These are phyloP conservation scores for Fusarium guadeloupense DNA, from an alignment of 2,329 filamentous ascomycete genomes.

Conservation along the genomic window DNA sequence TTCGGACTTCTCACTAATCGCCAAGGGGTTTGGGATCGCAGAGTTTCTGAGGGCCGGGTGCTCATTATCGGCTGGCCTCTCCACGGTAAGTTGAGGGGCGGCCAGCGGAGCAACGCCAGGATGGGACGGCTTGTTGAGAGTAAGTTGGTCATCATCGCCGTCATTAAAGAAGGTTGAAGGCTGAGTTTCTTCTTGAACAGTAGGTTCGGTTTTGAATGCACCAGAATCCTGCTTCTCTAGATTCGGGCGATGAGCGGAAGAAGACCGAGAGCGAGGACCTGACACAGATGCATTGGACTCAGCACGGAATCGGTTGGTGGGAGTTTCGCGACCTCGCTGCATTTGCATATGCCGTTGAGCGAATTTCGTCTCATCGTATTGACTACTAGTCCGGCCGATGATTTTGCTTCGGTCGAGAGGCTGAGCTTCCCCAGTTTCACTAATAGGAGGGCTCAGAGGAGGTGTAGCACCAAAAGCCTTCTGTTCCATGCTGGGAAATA, in stretches of 20 bases:
- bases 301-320: constrained; percentile 56
- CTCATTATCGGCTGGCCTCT: constrained; percentile 62
- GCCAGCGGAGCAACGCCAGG: constrained; percentile 42
- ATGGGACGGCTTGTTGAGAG: constrained; percentile 15
- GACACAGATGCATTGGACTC: constrained; percentile 56
- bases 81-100: constrained; percentile 51
- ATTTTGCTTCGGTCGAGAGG: constrained; percentile 83
- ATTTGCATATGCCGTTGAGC: constrained; percentile 83
- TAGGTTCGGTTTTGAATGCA: constrained; percentile 43
- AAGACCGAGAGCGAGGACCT: constrained; percentile 57
- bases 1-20: constrained; percentile 38
- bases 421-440: constrained; percentile 74
- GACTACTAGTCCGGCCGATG: constrained; percentile 70
- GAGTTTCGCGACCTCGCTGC: constrained; percentile 76
- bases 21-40: constrained; percentile 55
- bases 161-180: constrained; percentile 55
- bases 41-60: constrained; percentile 64
- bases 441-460: constrained; percentile 66
- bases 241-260: constrained; percentile 53
- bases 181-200: constrained; percentile 47
- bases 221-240: constrained; percentile 47
- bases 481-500: constrained; percentile 48
- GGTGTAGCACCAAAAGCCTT: constrained; percentile 50
- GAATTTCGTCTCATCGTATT: constrained; percentile 87
- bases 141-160: constrained; percentile 54